A percentile compares a stretch with the other conserved stretches of the same genome.
Conservation (phyloP, 306 rosid species). For the Ochetophila trinervis region DNA sequence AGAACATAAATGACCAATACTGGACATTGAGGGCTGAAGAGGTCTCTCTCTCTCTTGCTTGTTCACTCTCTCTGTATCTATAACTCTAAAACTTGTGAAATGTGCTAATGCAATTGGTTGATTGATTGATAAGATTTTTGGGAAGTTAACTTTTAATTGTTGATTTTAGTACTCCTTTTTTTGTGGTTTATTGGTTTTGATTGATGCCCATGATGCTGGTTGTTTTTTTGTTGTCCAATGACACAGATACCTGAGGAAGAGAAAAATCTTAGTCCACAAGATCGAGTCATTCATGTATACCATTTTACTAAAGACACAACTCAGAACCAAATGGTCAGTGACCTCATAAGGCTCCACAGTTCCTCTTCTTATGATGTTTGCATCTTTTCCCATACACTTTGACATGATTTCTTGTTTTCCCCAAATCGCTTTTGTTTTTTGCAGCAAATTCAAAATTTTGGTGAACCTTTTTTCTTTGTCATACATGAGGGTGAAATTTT, state of each 20-base stretch:
- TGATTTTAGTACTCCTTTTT: neutral
- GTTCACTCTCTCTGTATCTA: neutral
- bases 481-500: conserved; percentile 80
- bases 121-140: conserved; percentile 14
- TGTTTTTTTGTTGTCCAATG: conserved; percentile 5
- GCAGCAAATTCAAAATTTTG: conserved; percentile 89
- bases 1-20: conserved; percentile 84
- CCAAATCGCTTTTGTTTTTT: conserved; percentile 20
- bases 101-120: conserved; percentile 7
- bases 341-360: conserved; percentile 4
- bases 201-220: neutral
- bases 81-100: neutral
- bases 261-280: conserved; percentile 69
- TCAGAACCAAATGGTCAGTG: conserved; percentile 71
- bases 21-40: conserved; percentile 95
- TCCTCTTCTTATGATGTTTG: conserved; percentile 1
- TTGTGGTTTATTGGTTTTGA: neutral
- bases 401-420: neutral
- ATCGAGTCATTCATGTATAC: conserved; percentile 78
- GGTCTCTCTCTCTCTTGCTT: conserved; percentile 36
- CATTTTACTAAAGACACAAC: conserved; percentile 82
- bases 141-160: neutral
- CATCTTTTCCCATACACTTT: neutral
- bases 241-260: conserved; percentile 81
- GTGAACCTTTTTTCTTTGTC: conserved; percentile 91